Conservation (phyloP, 257 asterid genomes). For the Ballota nigra region DNA sequence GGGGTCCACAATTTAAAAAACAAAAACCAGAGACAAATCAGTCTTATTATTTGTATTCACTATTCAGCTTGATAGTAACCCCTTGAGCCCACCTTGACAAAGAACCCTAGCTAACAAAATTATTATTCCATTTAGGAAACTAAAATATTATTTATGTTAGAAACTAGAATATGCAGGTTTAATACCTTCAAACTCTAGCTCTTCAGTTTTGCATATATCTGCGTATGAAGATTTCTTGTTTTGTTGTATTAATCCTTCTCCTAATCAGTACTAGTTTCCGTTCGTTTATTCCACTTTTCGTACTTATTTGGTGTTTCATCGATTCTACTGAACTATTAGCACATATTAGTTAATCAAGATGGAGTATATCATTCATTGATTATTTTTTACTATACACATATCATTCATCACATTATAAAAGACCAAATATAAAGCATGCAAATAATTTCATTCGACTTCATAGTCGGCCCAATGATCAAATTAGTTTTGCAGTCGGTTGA, state of each 20-base stretch:
- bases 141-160: background rate
- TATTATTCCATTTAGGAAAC: background rate
- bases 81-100: slow-evolving; percentile 31
- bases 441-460: no score
- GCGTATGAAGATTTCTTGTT: background rate
- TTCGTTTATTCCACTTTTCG: no score
- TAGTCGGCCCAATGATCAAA: no score
- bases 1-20: slow-evolving; percentile 30
- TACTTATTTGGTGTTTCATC: no score
- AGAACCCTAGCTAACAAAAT: background rate
- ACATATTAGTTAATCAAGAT: no score
- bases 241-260: background rate
- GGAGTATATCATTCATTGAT: no score
- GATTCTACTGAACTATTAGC: no score
- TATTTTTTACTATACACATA: no score
- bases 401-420: no score
- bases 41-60: slow-evolving; percentile 19
- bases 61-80: slow-evolving; percentile 28
- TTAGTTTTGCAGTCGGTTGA: no score
- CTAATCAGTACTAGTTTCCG: no score
- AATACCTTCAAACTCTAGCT: background rate
- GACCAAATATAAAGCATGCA: no score
- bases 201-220: background rate
- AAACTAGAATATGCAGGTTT: background rate
- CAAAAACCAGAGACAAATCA: slow-evolving; percentile 18